phyloP scores from a whole-genome alignment of 768 basidiomycete species.

The Strobilomyces dryophilus region DNA sequence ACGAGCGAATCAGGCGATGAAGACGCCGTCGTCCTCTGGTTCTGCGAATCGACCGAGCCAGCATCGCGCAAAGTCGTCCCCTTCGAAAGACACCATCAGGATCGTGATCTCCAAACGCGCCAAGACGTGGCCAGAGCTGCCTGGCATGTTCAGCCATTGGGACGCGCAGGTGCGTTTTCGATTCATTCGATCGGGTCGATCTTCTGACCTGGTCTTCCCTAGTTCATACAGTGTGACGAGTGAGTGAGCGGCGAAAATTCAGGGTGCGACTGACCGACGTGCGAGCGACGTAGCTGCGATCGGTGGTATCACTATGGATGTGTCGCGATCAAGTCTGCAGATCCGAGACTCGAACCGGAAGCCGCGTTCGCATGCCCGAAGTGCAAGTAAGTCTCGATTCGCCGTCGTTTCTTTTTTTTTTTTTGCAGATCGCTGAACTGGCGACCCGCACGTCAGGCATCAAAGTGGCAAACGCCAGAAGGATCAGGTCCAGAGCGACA shows the following conservation, averaged over 20 bases:
- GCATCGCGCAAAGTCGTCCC: neutral
- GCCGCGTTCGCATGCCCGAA: constrained; percentile 40
- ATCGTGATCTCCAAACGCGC: neutral
- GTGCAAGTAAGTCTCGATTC: constrained; percentile 30
- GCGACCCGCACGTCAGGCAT: constrained; percentile 1
- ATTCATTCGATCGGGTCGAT: neutral
- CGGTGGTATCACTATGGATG: constrained; percentile 54
- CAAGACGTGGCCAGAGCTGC: constrained; percentile 15
- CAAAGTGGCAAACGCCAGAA: constrained; percentile 13
- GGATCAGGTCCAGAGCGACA: constrained; percentile 1
- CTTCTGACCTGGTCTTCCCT: neutral
- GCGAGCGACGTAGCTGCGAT: constrained; percentile 31
- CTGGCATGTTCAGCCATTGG: constrained; percentile 13
- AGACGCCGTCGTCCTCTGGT: neutral
- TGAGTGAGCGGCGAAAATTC: constrained; percentile 9
- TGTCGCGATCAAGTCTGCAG: constrained; percentile 36
- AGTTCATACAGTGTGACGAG: constrained; percentile 37
- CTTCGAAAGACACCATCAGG: neutral
- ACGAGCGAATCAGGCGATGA: neutral
- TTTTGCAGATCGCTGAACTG: neutral
- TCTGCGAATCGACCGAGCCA: neutral
- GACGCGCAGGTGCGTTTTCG: constrained; percentile 17
- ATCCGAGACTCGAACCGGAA: constrained; percentile 32
- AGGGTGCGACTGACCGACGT: neutral
- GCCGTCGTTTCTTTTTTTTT: no score